A percentile compares a stretch with the other conserved stretches of the same genome.
Evolutionary conservation across 306 rosid genomes (phyloP).

Genomic region (Castanopsis chinensis): DNA sequence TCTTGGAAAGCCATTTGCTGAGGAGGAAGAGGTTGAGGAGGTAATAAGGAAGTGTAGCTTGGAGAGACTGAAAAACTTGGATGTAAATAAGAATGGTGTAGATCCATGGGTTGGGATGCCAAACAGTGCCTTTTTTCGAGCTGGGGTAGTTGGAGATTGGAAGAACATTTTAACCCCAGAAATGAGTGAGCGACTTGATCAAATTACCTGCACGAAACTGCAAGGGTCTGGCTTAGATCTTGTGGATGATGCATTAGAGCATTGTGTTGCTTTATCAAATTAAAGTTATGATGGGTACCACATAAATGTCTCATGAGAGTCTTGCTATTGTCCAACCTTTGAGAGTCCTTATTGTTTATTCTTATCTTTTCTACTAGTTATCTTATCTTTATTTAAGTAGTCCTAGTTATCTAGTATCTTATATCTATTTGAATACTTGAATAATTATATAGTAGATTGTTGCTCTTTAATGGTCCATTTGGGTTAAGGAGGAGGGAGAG

Average conservation of each 20-base stretch:
- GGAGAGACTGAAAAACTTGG: constrained; percentile 16
- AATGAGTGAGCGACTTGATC: constrained; percentile 5
- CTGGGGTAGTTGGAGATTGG: constrained; percentile 18
- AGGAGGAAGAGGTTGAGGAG: constrained; percentile 15
- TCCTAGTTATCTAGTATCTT: no score
- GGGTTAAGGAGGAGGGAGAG: no score
- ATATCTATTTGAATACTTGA: no score
- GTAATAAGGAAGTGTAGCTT: constrained; percentile 10
- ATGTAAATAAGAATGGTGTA: constrained; percentile 11
- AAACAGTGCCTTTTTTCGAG: constrained; percentile 9
- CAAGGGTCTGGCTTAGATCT: constrained; percentile 15
- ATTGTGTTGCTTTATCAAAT: neutral
- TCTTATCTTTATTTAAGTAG: no score
- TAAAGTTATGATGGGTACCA: neutral
- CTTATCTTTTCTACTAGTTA: no score
- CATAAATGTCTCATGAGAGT: no score
- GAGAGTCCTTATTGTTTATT: no score
- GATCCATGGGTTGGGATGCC: constrained; percentile 23
- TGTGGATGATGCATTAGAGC: neutral
- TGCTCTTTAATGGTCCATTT: no score
- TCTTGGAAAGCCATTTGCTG: neutral
- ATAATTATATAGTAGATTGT: no score
- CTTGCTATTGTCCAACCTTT: no score
- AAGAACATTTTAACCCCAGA: neutral
- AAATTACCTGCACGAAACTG: neutral